phyloP scores from a whole-genome alignment of 176 grass and related monocot genomes.

The Avena sativa region DNA sequence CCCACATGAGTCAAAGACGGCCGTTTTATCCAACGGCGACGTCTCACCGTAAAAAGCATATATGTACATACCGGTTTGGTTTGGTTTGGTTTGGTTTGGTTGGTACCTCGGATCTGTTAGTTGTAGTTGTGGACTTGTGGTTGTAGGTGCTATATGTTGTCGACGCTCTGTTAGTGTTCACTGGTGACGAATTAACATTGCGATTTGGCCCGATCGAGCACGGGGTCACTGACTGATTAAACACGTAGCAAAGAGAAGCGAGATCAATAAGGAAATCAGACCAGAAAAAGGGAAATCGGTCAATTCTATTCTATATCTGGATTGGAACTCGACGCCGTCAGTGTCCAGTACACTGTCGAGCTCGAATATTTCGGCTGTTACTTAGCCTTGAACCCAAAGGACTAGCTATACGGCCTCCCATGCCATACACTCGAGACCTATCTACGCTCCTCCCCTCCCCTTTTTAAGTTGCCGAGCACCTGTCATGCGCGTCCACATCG shows the following conservation, averaged over 20 bases:
- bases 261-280: too few species aligned
- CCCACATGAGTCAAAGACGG: background rate
- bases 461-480: slow-evolving; percentile 60
- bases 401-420: slow-evolving; percentile 33
- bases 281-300: background rate
- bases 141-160: background rate
- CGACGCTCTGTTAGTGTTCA: background rate
- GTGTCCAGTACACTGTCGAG: slow-evolving; percentile 36
- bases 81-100: background rate
- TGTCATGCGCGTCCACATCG: slow-evolving; percentile 86
- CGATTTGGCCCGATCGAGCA: background rate
- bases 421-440: slow-evolving; percentile 30
- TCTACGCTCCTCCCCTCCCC: background rate
- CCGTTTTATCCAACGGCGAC: slow-evolving; percentile 32
- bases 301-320: background rate
- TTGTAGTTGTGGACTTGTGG: background rate
- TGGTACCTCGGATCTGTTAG: slow-evolving; percentile 11
- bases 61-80: background rate
- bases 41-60: background rate
- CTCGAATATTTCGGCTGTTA: slow-evolving; percentile 40
- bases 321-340: slow-evolving; percentile 1
- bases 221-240: background rate
- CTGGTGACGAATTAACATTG: background rate
- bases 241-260: background rate
- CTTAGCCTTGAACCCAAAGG: slow-evolving; percentile 86